Evolutionary conservation across 1,139 yeast genomes (phyloP).

Genomic region (Petasospora rhodanensis): DNA sequence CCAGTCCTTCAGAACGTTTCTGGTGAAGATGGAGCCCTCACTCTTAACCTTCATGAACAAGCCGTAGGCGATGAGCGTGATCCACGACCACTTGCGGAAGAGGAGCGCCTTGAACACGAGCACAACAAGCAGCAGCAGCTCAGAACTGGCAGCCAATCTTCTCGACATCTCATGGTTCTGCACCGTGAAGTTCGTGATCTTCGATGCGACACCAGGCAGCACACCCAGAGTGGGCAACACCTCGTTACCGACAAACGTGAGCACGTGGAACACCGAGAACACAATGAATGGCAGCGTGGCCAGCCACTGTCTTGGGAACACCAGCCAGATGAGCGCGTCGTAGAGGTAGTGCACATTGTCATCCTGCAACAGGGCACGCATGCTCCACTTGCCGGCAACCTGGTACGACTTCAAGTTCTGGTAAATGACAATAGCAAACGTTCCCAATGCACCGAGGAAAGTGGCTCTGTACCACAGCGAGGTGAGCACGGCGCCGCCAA

Average conservation of each 20-base stretch:
- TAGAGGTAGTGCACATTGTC: constrained; percentile 66
- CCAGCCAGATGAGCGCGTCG: constrained; percentile 54
- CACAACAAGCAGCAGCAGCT: constrained; percentile 50
- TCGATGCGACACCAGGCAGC: constrained; percentile 34
- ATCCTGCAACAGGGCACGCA: constrained; percentile 41
- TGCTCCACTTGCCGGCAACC: constrained; percentile 8
- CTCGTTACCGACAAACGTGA: constrained; percentile 61
- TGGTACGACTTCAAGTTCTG: constrained; percentile 33
- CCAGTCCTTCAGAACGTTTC: constrained; percentile 62
- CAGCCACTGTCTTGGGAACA: constrained; percentile 48
- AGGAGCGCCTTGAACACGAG: constrained; percentile 51
- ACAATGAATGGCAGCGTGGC: constrained; percentile 63
- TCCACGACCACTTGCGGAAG: constrained; percentile 62
- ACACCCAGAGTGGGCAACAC: constrained; percentile 63
- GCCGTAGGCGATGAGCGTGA: constrained; percentile 53
- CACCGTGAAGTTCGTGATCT: constrained; percentile 52
- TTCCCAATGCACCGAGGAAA: constrained; percentile 60
- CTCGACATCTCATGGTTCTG: constrained; percentile 67
- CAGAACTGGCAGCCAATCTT: constrained; percentile 66
- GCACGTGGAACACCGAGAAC: constrained; percentile 69
- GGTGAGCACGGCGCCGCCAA: constrained; percentile 33
- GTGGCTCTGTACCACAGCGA: constrained; percentile 55
- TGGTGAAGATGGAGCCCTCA: constrained; percentile 72
- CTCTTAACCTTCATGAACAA: constrained; percentile 73
- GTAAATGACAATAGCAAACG: constrained; percentile 74